Evolutionary conservation across 768 basidiomycete species (phyloP), one percentile per base, ranked within the genome.

Genomic region (Termitomyces sp.): DNA sequence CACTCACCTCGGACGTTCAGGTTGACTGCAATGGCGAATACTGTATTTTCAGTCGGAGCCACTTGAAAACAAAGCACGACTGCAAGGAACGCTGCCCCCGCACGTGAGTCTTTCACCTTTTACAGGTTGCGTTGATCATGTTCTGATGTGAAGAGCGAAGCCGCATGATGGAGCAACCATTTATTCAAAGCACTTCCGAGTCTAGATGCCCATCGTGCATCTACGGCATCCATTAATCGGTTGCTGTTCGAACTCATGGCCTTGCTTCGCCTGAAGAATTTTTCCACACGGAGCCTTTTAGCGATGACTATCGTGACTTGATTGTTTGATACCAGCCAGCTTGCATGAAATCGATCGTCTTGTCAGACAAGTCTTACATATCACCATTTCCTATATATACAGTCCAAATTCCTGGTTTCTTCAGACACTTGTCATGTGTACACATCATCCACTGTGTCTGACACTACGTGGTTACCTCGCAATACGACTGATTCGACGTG

Each of bases 11-110:
- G 23, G 42, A 10, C 51, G 17, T 17, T 14, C 53, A 84, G 83
- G 69, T 84, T 16, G 83, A 84, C 59, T 85, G 83, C 60, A 73
- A 76, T 47, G 54, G 54, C 2, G 52, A 58, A 27, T 59, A 61
- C 7, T 84, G 83, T 54, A 68, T 64, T 8, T 64, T 73, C 54
- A 84, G 83, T 57, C 21, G 47, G 9, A 62, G 35, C 34, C 81
- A 82, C 57, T 65, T 53, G 9, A 56, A 41, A 0, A 42, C 31
- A 12, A 3, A 25, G 1, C 81, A 82, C 53, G 59, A 74, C 53
- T 82, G 81, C 58, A 41, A 21, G 21, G 56, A 50, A 8, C 69
- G 65, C 0, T 82, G 81, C 55, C 44, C 21, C 10, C 77, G 76
- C 58, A 63, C 27, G 81, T 79, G 57, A 59, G 69, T 62, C 27